Conservation (phyloP, 192 early-diverging fungal species). For the Coemansia sp. region DNA sequence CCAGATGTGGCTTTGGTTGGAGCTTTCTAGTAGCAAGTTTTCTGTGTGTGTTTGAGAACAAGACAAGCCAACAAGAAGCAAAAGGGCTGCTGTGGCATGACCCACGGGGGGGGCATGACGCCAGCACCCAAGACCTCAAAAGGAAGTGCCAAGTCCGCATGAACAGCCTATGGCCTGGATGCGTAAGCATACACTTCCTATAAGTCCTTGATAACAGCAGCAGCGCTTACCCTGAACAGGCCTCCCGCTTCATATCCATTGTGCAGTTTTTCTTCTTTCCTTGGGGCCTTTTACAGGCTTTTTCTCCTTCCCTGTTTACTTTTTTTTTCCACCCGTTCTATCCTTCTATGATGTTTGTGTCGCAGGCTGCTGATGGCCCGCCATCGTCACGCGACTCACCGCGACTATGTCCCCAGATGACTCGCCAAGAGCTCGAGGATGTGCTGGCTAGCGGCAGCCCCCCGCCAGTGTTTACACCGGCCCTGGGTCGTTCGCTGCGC, state of each 20-base stretch:
- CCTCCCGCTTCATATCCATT: background rate
- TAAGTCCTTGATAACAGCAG: no score
- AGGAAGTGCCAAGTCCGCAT: no score
- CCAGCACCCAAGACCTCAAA: no score
- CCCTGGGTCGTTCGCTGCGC: slow-evolving; percentile 28
- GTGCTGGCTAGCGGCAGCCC: slow-evolving; percentile 9
- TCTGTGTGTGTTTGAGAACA: no score
- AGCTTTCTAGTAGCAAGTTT: no score
- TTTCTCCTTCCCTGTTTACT: background rate
- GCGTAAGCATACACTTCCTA: no score
- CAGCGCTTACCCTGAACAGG: no score
- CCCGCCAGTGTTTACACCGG: slow-evolving; percentile 25
- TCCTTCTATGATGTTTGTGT: slow-evolving; percentile 22
- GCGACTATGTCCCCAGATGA: slow-evolving; percentile 14
- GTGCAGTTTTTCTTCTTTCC: background rate
- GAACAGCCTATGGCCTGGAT: no score
- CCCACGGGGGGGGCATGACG: no score
- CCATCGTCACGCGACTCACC: slow-evolving; percentile 38
- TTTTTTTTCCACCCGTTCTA: background rate
- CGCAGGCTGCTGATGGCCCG: slow-evolving; percentile 22
- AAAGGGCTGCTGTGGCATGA: no score
- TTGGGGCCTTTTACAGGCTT: background rate
- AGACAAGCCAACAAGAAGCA: no score
- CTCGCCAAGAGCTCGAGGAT: slow-evolving; percentile 20
- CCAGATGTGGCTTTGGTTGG: no score